Evolutionary conservation across 1,284 basidiomycete species (phyloP).

Genomic region (Moesziomyces globuligerus): DNA sequence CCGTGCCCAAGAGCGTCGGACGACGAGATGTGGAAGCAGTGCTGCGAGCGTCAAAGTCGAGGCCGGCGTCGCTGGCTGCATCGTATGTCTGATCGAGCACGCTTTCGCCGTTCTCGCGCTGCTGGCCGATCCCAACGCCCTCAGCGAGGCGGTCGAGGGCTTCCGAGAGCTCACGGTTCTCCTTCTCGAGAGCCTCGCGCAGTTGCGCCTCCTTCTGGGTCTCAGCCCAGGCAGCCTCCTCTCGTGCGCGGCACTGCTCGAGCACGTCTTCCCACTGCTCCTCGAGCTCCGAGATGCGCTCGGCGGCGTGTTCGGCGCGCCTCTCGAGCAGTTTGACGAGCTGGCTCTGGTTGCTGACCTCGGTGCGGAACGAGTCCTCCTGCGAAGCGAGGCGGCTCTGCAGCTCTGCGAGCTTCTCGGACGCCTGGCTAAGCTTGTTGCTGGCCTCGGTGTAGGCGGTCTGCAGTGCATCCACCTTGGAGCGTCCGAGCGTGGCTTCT

Average conservation of each 20-base stretch:
- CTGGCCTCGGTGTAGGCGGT: conserved; percentile 76
- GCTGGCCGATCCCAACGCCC: conserved; percentile 59
- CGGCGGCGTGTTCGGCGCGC: conserved; percentile 80
- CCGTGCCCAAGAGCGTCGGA: conserved; percentile 30
- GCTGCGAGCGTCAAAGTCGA: conserved; percentile 32
- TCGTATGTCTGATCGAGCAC: conserved; percentile 31
- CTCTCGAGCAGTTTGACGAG: conserved; percentile 83
- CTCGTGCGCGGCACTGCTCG: conserved; percentile 76
- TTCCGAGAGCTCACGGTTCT: conserved; percentile 63
- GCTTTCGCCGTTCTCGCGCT: conserved; percentile 39
- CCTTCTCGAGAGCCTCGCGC: conserved; percentile 68
- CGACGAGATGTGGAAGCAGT: conserved; percentile 30
- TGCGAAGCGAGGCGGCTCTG: conserved; percentile 80
- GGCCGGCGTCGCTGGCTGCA: conserved; percentile 25
- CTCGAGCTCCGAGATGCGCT: conserved; percentile 80
- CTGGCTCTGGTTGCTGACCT: conserved; percentile 77
- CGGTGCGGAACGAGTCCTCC: conserved; percentile 79
- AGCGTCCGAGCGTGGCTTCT: conserved; percentile 74
- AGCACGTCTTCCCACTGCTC: conserved; percentile 78
- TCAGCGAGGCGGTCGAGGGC: conserved; percentile 64
- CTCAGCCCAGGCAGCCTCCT: conserved; percentile 75
- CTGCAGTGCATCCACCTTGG: conserved; percentile 77
- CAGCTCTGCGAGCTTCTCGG: conserved; percentile 77
- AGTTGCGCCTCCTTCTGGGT: conserved; percentile 72
- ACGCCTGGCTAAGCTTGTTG: conserved; percentile 76